Evolutionary conservation across 345 rosid genomes (phyloP), one percentile per base, ranked within the genome.

Genomic region (Passiflora organensis): DNA sequence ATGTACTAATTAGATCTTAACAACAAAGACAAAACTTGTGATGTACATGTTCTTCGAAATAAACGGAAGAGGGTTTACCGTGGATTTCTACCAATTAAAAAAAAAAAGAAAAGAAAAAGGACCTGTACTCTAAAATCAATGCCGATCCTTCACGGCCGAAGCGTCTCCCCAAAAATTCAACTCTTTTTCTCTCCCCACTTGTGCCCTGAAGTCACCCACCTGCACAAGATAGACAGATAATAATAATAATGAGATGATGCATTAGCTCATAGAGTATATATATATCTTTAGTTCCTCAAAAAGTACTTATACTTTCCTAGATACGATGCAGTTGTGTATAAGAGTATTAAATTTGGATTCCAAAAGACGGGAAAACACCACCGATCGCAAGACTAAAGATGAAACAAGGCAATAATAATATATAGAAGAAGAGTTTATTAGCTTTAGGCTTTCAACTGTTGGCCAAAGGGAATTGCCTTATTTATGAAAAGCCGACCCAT

Each of bases 361-460:
- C n/a, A n/a, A n/a, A n/a, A n/a, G n/a, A n/a, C n/a, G n/a, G n/a
- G n/a, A n/a, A n/a, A n/a, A n/a, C n/a, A n/a, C n/a, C n/a, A n/a
- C n/a, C n/a, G n/a, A n/a, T n/a, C n/a, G n/a, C n/a, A n/a, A n/a
- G n/a, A n/a, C n/a, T n/a, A n/a, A n/a, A n/a, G n/a, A 23, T 51
- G 57, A 57, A 60, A 57, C 21, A 56, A 64, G 60, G 52, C 66
- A 62, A 44, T 52, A 60, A n/a, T n/a, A n/a, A n/a, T n/a, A n/a
- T n/a, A n/a, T n/a, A n/a, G n/a, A n/a, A n/a, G n/a, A n/a, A n/a
- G n/a, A n/a, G n/a, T n/a, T n/a, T n/a, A n/a, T n/a, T n/a, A n/a
- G n/a, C n/a, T 23, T 50, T 55, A 11, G 49, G 59, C 62, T 66
- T 63, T 60, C 62, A 37, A 52, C 65, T 44, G 51, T 13, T 55